Evolutionary conservation across 2,329 filamentous ascomycete genomes (phyloP).

Genomic region (Pestalotiopsis sp.): DNA sequence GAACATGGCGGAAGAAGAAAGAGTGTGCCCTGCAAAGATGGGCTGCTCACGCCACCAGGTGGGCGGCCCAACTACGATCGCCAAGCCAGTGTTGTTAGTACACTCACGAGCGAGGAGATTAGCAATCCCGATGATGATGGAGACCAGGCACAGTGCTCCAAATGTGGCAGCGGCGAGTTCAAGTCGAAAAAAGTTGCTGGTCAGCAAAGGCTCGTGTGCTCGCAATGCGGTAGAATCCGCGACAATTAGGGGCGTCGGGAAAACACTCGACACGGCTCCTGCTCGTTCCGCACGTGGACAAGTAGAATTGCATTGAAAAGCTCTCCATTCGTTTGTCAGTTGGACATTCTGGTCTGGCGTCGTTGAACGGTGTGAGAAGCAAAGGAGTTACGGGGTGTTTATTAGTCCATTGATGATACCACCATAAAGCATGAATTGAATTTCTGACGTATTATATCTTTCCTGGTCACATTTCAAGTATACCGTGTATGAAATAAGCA

Average conservation of each 20-base stretch:
- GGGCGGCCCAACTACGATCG: slow-evolving; percentile 2
- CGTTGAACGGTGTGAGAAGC: not conserved
- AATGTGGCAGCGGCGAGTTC: slow-evolving; percentile 65
- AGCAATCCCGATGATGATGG: slow-evolving; percentile 42
- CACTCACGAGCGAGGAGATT: slow-evolving; percentile 14
- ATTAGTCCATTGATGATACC: not conserved
- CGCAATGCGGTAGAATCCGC: slow-evolving; percentile 47
- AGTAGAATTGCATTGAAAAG: no score
- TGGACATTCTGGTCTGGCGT: not conserved
- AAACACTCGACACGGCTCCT: not conserved
- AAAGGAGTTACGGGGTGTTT: not conserved
- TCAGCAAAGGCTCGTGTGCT: slow-evolving; percentile 63
- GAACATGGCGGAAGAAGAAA: slow-evolving; percentile 23
- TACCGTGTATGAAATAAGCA: not conserved
- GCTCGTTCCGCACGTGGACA: not conserved
- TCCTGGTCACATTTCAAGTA: not conserved
- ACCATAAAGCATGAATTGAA: not conserved
- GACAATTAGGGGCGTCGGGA: slow-evolving; percentile 28
- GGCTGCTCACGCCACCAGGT: slow-evolving; percentile 9
- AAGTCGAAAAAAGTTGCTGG: slow-evolving; percentile 58
- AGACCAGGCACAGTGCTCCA: slow-evolving; percentile 55
- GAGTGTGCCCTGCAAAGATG: slow-evolving; percentile 19
- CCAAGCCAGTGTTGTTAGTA: slow-evolving; percentile 3
- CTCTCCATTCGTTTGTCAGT: no score
- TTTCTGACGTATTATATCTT: not conserved